Evolutionary conservation across 2,329 filamentous ascomycete species (phyloP), one percentile per base, ranked within the genome.

Genomic region (Aspergillus viridinutans): DNA sequence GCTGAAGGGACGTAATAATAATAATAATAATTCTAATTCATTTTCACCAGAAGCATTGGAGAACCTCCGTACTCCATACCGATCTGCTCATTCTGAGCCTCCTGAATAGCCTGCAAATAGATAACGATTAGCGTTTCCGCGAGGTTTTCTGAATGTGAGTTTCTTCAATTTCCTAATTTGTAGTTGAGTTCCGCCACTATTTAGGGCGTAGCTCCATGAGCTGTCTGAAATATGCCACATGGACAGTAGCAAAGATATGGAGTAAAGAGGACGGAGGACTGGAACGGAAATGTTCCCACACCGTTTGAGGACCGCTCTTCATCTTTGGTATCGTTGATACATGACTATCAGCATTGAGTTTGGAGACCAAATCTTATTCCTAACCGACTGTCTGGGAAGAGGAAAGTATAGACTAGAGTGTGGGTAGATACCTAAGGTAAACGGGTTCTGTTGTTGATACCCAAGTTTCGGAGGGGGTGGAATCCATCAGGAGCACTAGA

Each of bases 371-470:
- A 14, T 23, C 40, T 21, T 20, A 43, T 9, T 43, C 35, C 43
- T 50, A 42, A 48, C 53, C 54, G 57, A 50, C 21, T 6, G 23
- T 47, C 7, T 23, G n/a, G 43, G 43, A 43, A 21, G 4, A 23
- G 32, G 32, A 17, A 21, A n/a, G 20, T 21, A 25, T 35, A 48
- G 14, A 20, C 42, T n/a, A 42, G 21, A 52, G 32, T 54, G 4
- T 5, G 14, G 29, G 12, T 14, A 32, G 32, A 14, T 17, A 35
- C 32, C 12, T 23, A 50, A 47, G 52, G 53, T 57, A 55, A 53
- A 42, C 49, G 50, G 53, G 25, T 55, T 17, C 14, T 50, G 54
- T 63, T 52, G 54, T 63, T 55, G 58, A 48, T 64, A 56, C 62
- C 61, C 61, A 64, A 63, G 53, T 50, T 56, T 50, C 43, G 14